Evolutionary conservation across 2,329 filamentous ascomycete genomes (phyloP).

Genomic region (Corynespora cassiicola): DNA sequence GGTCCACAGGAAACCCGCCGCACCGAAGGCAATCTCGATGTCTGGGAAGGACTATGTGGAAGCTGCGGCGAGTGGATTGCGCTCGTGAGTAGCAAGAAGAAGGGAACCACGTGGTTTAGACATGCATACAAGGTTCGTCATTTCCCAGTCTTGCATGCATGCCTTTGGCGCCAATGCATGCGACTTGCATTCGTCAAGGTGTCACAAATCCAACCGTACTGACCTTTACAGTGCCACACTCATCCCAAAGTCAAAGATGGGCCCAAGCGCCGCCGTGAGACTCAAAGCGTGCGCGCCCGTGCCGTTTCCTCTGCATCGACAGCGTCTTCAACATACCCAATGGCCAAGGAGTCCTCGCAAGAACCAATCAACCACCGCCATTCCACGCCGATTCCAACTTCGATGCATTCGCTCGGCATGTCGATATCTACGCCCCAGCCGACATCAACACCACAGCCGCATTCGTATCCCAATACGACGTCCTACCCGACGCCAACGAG

Average conservation of each 20-base stretch:
- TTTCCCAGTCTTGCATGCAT: conserved; percentile 3
- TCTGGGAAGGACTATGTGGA: conserved; percentile 81
- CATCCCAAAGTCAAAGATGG: conserved; percentile 53
- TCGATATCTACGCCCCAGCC: conserved; percentile 22
- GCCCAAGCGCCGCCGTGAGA: conserved; percentile 50
- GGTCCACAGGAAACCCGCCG: conserved; percentile 76
- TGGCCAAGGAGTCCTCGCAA: conserved; percentile 34
- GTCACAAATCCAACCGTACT: conserved; percentile 24
- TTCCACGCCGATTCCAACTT: conserved; percentile 38
- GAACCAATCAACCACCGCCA: conserved; percentile 31
- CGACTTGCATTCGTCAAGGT: conserved; percentile 4
- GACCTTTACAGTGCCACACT: conserved; percentile 47
- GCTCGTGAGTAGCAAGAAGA: conserved; percentile 85
- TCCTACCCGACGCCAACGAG: conserved; percentile 34
- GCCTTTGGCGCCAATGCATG: conserved; percentile 8
- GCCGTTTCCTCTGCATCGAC: conserved; percentile 43
- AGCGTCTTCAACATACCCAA: conserved; percentile 40
- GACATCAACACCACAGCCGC: conserved; percentile 29
- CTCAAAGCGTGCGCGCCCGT: conserved; percentile 43
- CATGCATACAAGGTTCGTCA: conserved; percentile 83
- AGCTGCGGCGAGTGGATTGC: conserved; percentile 83
- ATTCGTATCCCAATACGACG: conserved; percentile 25
- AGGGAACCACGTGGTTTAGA: conserved; percentile 90
- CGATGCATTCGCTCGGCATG: conserved; percentile 32
- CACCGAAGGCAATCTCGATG: conserved; percentile 80